These are phyloP conservation scores for Abrus precatorius DNA, from an alignment of 306 rosid species.

Conservation along the genomic window DNA sequence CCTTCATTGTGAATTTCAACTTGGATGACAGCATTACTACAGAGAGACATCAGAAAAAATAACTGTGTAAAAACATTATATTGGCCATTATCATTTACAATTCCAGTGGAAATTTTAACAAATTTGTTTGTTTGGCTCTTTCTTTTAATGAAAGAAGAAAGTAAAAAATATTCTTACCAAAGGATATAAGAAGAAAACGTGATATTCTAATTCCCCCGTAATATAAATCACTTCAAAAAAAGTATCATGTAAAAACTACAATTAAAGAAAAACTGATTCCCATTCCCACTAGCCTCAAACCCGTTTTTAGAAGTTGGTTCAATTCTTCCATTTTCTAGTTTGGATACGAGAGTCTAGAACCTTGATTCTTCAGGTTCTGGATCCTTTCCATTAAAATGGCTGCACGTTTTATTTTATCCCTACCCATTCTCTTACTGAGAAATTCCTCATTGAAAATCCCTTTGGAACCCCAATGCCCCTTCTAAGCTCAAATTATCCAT, in stretches of 20 bases:
- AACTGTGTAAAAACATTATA: constrained; percentile 15
- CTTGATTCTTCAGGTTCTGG: not conserved
- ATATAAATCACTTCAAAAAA: constrained; percentile 16
- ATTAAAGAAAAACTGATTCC: not conserved
- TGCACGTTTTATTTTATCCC: not conserved
- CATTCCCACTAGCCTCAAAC: not conserved
- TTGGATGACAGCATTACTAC: constrained; percentile 77
- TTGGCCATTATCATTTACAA: not conserved
- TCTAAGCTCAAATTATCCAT: not conserved
- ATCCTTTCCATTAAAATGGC: not conserved
- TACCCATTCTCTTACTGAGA: not conserved
- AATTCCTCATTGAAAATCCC: constrained; percentile 1
- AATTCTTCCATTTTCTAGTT: not conserved
- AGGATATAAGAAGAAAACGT: not conserved
- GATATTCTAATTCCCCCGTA: constrained; percentile 12
- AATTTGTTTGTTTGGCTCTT: not conserved
- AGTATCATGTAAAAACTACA: not conserved
- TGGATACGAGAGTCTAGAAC: not conserved
- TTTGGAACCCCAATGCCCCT: not conserved
- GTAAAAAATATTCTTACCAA: not conserved
- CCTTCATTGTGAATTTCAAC: constrained; percentile 87
- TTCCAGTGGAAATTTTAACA: not conserved
- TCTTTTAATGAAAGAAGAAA: constrained; percentile 1
- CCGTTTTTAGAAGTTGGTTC: not conserved
- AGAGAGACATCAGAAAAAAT: constrained; percentile 45